Evolutionary conservation across 2,329 filamentous ascomycete species (phyloP).

Genomic region (Ophiognomonia clavigignenti-juglandacearum): DNA sequence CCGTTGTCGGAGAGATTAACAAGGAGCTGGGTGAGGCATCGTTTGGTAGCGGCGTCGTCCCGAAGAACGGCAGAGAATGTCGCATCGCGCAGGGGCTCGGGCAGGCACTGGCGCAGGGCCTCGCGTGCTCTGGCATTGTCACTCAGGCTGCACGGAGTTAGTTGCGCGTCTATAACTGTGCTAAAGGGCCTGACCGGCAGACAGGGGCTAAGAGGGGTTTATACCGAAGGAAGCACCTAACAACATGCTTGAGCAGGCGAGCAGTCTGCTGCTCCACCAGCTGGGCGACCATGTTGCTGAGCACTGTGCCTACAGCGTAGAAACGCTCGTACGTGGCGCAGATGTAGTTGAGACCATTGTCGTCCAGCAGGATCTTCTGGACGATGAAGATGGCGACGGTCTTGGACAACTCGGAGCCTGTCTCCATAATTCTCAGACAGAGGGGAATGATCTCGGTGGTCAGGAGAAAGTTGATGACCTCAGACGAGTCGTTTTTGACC

Average conservation of each 20-base stretch:
- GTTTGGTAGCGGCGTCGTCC: conserved; percentile 95
- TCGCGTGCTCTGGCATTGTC: conserved; percentile 95
- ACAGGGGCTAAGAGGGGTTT: conserved; percentile 24
- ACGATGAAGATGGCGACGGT: conserved; percentile 99
- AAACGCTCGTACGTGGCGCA: conserved; percentile 98
- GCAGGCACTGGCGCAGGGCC: conserved; percentile 90
- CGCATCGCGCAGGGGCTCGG: conserved; percentile 95
- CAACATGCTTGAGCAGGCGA: conserved; percentile 91
- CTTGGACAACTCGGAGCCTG: conserved; percentile 95
- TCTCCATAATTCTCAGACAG: conserved; percentile 98
- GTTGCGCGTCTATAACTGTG: background rate
- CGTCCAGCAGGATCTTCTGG: conserved; percentile 95
- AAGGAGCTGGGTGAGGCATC: conserved; percentile 91
- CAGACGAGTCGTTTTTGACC: conserved; percentile 97
- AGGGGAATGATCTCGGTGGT: conserved; percentile 98
- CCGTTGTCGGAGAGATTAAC: conserved; percentile 95
- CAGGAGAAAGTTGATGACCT: conserved; percentile 97
- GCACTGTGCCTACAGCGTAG: conserved; percentile 93
- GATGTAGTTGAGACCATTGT: conserved; percentile 95
- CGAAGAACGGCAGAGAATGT: conserved; percentile 95
- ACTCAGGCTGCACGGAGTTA: conserved; percentile 60
- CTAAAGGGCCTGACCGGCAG: background rate
- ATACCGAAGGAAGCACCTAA: conserved; percentile 91
- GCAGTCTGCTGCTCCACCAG: conserved; percentile 97
- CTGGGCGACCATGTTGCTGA: conserved; percentile 98